Base-by-base conservation (phyloP, 768 basidiomycete genomes). In the Leccinum olivaceopallidum region DNA sequence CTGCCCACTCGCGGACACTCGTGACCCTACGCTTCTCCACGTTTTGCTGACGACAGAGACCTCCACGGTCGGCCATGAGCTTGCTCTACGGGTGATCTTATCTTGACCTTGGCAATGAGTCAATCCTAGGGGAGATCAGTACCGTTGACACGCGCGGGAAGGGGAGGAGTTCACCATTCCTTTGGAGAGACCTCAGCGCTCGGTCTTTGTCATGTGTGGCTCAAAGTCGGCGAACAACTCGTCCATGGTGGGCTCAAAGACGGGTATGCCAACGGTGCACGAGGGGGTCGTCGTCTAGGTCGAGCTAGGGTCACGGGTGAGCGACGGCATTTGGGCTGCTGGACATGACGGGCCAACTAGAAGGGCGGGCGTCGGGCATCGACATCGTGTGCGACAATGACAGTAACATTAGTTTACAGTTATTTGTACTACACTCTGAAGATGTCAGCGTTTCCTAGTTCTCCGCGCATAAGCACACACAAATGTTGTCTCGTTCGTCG, bases 181-280 rank as follows among this genome's bases (percentile, higher is more conserved):
- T 86, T 85, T 5, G 96, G 96, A 30, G 83, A 0, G 83, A 1
- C 97, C 97, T 92, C 97, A 99, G 61, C 85, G 83, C 71, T 95
- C 94, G 50, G 98, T 82, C 61, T 77, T 85, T 64, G 84, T 8
- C 28, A 8, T 28, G 28, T 28, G 28, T 28, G 28, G 28, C 28
- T 93, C 95, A 73, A 98, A 98, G 75, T 95, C 92, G 62, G 80
- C 73, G 67, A 97, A 97, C 67, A 97, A 97, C 67, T 98, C 93
- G 53, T 89, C 88, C 85, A 95, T 89, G 2, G 89, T 86, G 8
- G 95, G 97, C 71, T 86, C 90, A 82, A 99, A 99, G 12, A 99
- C 94, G 5, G 96, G 96, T 51, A 98, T 96, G 39, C 95, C 97
- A 26, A 53, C 90, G 89, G 66, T 87, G 84, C 0, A 90, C 91